Conservation (phyloP, 495 filamentous ascomycete species). For the Penicillium bialowiezense region DNA sequence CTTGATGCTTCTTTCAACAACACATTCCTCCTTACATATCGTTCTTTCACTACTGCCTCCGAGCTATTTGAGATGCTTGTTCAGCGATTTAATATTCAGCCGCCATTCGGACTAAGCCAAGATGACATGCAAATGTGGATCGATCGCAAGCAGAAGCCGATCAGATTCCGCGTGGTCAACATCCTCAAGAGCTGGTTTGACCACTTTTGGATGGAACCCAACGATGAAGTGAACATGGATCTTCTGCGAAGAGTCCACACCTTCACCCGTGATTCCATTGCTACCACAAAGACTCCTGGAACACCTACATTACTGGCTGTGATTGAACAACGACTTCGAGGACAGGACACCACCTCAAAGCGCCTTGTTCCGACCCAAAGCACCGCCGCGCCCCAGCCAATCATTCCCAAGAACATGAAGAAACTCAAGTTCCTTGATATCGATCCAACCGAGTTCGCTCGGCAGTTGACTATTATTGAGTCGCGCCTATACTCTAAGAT, state of each 20-base stretch:
- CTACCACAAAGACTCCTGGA: constrained; percentile 87
- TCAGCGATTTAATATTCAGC: constrained; percentile 86
- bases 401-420: constrained; percentile 99
- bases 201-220: constrained; percentile 96
- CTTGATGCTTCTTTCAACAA: constrained; percentile 95
- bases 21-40: constrained; percentile 95
- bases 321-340: constrained; percentile 80
- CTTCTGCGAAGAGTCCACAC: constrained; percentile 83
- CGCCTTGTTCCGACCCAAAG: constrained; percentile 81
- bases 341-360: constrained; percentile 84
- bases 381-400: constrained; percentile 75
- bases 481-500: constrained; percentile 93
- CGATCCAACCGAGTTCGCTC: constrained; percentile 90
- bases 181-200: constrained; percentile 98
- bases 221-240: constrained; percentile 75
- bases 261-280: constrained; percentile 89
- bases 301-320: constrained; percentile 75
- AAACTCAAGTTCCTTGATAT: constrained; percentile 99
- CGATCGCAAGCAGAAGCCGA: constrained; percentile 91
- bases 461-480: constrained; percentile 95
- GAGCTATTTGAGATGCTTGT: constrained; percentile 93
- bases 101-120: constrained; percentile 74
- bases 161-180: constrained; percentile 93
- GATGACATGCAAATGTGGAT: constrained; percentile 83
- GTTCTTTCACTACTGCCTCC: constrained; percentile 85